These are phyloP conservation scores for Linaria vulgaris DNA, from an alignment of 257 asterid species.

Conservation along the genomic window DNA sequence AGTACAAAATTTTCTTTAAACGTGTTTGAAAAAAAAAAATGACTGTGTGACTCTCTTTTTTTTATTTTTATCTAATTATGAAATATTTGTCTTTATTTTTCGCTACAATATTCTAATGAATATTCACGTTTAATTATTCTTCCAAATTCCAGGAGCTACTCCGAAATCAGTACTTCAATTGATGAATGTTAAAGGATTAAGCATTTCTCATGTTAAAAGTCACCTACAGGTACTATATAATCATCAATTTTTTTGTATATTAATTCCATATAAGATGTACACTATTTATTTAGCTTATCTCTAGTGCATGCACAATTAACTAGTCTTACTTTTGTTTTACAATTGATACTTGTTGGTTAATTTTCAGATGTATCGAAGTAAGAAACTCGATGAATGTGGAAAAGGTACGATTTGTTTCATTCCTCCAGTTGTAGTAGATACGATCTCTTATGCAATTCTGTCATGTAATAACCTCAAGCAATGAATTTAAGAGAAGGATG, in stretches of 20 bases:
- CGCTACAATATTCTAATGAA: too few relatives aligned
- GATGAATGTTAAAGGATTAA: constrained; percentile 85
- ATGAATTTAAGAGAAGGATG: too few relatives aligned
- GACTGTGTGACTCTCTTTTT: too few relatives aligned
- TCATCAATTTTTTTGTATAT: too few relatives aligned
- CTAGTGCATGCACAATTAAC: neutral
- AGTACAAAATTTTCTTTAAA: too few relatives aligned
- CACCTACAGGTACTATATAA: constrained; percentile 73
- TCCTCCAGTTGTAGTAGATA: neutral
- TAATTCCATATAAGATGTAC: too few relatives aligned
- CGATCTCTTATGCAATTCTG: neutral
- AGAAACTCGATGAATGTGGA: constrained; percentile 85
- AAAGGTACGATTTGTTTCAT: constrained; percentile 47
- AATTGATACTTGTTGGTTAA: constrained; percentile 1
- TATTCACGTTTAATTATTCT: neutral
- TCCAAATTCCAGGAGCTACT: constrained; percentile 68
- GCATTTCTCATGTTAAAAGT: constrained; percentile 95
- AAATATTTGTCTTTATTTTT: too few relatives aligned
- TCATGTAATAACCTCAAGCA: neutral
- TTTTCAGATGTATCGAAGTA: constrained; percentile 96
- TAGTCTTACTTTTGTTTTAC: neutral
- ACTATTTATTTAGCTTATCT: too few relatives aligned
- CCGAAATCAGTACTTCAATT: constrained; percentile 89
- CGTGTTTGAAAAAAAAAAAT: too few relatives aligned
- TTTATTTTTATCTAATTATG: too few relatives aligned